Base-by-base conservation (phyloP, 169 alveolate species). In the Theileria annulata region DNA sequence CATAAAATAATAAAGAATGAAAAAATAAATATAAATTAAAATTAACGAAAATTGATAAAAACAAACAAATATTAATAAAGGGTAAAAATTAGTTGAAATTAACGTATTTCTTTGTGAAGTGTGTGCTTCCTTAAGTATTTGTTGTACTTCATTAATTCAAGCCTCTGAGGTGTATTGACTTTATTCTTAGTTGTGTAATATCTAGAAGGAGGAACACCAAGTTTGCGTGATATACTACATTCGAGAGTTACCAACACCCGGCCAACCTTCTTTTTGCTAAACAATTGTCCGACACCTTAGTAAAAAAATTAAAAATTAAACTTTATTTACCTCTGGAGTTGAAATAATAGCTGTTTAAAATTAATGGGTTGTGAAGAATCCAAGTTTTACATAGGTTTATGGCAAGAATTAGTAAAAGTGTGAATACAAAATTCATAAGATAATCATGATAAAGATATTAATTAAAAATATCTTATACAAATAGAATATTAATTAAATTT, bases 101-200 rank as follows among this genome's bases (percentile, higher is more conserved):
- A 89, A 79, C 85, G 80, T 31, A 90, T 87, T 80, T 90, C 94
- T 47, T 87, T 90, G 74, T 90, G 94, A 3, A 90, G 66, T 33
- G 94, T 90, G 86, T 86, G 91, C 47, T 88, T 86, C 59, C 87
- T 86, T 73, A 87, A 88, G 69, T 90, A 90, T 86, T 87, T 90
- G 75, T 90, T 90, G 60, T 90, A 90, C 58, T 90, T 90, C 90
- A 87, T 87, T 48, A 90, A 82, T 75, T 90, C 92, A 63, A 90
- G 74, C 21, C 92, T 81, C 54, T 87, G 86, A 48, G 94, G 94
- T 33, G 92, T 90, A 74, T 90, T 90, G 37, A 85, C 88, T 86
- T 87, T 90, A 79, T 90, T 90, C 56, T 90, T 90, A 47, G 88
- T 86, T 17, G 94, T 86, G 56, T 84, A 87, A 70, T 90, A 90